Evolutionary conservation across 2,329 filamentous ascomycete species (phyloP).

Genomic region (Cercospora beticola): DNA sequence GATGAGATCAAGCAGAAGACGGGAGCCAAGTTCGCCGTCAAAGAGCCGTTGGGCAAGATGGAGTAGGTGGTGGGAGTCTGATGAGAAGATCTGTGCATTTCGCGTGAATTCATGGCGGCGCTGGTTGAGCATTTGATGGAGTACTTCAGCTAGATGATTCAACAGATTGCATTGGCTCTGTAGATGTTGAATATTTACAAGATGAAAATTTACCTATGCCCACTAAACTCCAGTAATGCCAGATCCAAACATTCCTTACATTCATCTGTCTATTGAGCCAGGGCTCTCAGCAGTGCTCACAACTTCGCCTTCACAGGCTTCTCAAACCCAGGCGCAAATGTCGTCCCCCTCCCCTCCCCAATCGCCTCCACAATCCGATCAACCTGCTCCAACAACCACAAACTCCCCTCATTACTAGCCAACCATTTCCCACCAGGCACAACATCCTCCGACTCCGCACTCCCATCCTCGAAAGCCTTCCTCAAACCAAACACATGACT

Average conservation of each 20-base stretch:
- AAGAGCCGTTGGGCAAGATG: conserved; percentile 57
- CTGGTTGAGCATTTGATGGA: neutral
- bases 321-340: conserved; percentile 55
- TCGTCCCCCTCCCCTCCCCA: conserved; percentile 51
- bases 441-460: conserved; percentile 53
- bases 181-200: neutral
- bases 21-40: conserved; percentile 64
- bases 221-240: neutral
- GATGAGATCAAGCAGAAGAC: conserved; percentile 71
- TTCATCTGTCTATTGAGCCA: neutral
- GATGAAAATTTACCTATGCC: neutral
- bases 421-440: conserved; percentile 62
- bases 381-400: conserved; percentile 62
- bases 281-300: conserved; percentile 9
- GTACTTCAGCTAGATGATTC: neutral
- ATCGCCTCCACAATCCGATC: conserved; percentile 59
- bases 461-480: conserved; percentile 71
- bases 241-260: neutral
- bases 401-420: conserved; percentile 62
- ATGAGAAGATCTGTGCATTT: neutral
- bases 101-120: neutral
- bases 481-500: conserved; percentile 78
- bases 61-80: conserved; percentile 28
- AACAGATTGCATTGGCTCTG: neutral
- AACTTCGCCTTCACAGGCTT: conserved; percentile 45